phyloP scores from a whole-genome alignment of 768 basidiomycete species.

The Cytidiella melzeri region DNA sequence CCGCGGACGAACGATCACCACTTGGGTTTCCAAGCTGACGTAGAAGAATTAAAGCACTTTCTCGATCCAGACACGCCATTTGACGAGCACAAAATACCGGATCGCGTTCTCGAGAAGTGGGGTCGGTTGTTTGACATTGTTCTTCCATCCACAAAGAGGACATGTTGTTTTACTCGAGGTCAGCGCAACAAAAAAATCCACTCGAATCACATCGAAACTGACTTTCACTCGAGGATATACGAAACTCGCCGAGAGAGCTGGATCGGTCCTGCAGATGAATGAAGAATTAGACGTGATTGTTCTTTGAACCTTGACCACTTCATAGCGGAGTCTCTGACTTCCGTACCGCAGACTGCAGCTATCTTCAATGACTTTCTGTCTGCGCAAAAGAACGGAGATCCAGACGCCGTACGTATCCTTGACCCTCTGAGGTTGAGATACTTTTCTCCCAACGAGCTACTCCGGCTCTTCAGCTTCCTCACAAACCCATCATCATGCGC shows the following conservation, averaged over 20 bases:
- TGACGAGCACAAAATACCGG: conserved; percentile 38
- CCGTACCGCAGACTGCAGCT: conserved; percentile 52
- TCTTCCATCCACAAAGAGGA: conserved; percentile 49
- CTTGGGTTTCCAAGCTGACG: conserved; percentile 1
- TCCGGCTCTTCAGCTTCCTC: conserved; percentile 65
- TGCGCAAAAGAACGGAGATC: conserved; percentile 34
- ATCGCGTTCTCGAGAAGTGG: conserved; percentile 66
- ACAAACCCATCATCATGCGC: conserved; percentile 22
- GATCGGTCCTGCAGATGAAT: conserved; percentile 72
- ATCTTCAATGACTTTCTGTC: conserved; percentile 52
- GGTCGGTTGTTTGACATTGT: conserved; percentile 79
- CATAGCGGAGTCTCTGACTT: too few relatives aligned
- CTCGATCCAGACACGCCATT: conserved; percentile 28
- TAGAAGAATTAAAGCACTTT: conserved; percentile 31
- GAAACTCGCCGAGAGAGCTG: conserved; percentile 68
- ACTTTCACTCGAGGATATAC: conserved; percentile 50
- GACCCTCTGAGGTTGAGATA: conserved; percentile 62
- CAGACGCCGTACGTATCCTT: conserved; percentile 47
- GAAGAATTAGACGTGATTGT: conserved; percentile 52
- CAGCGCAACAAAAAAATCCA: too few relatives aligned
- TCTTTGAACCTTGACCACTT: too few relatives aligned
- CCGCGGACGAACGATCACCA: conserved; percentile 25
- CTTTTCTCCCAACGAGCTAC: conserved; percentile 67
- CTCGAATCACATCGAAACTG: too few relatives aligned
- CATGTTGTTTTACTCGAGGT: conserved; percentile 84